Evolutionary conservation across 768 basidiomycete genomes (phyloP), one percentile per base, ranked within the genome.

Genomic region (Crassisporium funariophilum): DNA sequence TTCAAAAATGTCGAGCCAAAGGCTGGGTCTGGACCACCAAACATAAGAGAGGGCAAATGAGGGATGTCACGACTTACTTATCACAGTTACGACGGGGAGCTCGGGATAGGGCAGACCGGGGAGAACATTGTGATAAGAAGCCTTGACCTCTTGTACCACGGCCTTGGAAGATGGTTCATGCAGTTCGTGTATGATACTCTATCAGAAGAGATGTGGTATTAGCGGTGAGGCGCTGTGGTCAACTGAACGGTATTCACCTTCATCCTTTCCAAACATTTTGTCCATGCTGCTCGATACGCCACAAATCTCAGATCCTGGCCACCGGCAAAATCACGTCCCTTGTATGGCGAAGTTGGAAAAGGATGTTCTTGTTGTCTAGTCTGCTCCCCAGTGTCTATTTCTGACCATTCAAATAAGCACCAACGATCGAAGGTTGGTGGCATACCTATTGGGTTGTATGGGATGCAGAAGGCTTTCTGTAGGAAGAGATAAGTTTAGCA

Each of bases 51-150:
- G 6, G 11, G 12, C 24, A 7, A 21, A 25, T 8, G 24, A 40
- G 38, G 22, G 39, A 41, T 12, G 21, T 7, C 4, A 24, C 17
- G 16, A 54, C 77, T 27, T 53, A 84, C 84, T 76, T 41, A 76
- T 73, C 22, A 88, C 68, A 0, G 76, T 69, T 40, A 86, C 69
- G 4, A 81, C 76, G 2, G 85, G 83, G 5, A 88, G 58, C 55
- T 88, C 86, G 4, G 71, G 52, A 38, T 76, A 76, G 0, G 84
- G 83, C n/a, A 84, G 61, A 3, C 80, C 79, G 6, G 77, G 76
- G 0, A 86, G 63, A 9, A 67, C 53, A 40, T 74, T 64, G 0
- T 58, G 54, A 52, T 83, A 79, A 5, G 81, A 74, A 3, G 53
- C 58, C 22, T 63, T 54, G 11, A 87, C 70, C 38, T 73, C 57